Conservation (phyloP, 139 green algal species). For the Closterium sp. region DNA sequence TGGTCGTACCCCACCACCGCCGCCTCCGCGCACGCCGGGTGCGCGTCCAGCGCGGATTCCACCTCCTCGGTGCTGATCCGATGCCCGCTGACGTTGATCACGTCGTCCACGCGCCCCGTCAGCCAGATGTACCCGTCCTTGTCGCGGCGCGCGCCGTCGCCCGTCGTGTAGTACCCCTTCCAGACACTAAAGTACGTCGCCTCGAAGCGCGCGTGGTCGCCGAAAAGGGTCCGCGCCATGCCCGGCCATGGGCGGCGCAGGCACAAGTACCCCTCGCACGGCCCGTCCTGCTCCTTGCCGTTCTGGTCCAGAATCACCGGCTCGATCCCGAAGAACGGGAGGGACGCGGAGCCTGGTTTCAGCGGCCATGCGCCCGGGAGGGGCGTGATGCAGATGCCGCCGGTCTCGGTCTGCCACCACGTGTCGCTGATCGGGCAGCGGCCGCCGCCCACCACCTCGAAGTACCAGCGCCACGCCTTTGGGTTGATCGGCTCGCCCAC, state of each 20-base stretch:
- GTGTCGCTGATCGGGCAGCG: constrained; percentile 91
- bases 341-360: constrained; percentile 49
- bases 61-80: constrained; percentile 60
- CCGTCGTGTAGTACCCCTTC: constrained; percentile 80
- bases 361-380: not conserved
- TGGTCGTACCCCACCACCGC: constrained; percentile 55
- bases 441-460: constrained; percentile 65
- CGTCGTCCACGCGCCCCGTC: constrained; percentile 88
- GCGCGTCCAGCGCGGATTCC: constrained; percentile 50
- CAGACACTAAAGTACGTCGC: constrained; percentile 70
- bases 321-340: constrained; percentile 90
- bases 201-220: constrained; percentile 84
- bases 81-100: constrained; percentile 79
- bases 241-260: constrained; percentile 50
- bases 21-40: constrained; percentile 50
- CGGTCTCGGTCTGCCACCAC: constrained; percentile 97
- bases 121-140: constrained; percentile 75
- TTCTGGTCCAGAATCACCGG: constrained; percentile 83
- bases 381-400: constrained; percentile 28
- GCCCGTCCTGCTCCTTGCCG: constrained; percentile 65
- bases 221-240: constrained; percentile 77
- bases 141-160: constrained; percentile 63
- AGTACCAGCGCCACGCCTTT: constrained; percentile 94
- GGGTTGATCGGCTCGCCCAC: constrained; percentile 99
- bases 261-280: constrained; percentile 64